These are phyloP conservation scores for Drechmeria coniospora DNA, from an alignment of 2,329 filamentous ascomycete genomes.

Conservation along the genomic window DNA sequence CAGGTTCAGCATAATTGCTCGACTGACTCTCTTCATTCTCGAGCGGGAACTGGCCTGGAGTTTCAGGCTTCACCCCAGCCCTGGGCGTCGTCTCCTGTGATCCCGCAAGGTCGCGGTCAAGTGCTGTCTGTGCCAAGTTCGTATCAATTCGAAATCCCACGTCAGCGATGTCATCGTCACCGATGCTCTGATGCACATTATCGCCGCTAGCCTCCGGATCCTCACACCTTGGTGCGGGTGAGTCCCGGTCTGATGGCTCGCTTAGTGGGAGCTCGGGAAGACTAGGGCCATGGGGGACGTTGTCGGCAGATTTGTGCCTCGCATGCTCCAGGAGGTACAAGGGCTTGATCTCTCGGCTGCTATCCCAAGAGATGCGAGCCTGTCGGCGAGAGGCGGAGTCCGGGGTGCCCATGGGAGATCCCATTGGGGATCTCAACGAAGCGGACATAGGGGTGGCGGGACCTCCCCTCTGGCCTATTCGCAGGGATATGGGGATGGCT, in stretches of 20 bases:
- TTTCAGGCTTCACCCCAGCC: constrained; percentile 26
- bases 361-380: constrained; percentile 45
- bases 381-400: constrained; percentile 22
- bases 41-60: constrained; percentile 9
- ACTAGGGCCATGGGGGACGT: constrained; percentile 15
- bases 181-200: constrained; percentile 11
- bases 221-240: constrained; percentile 16
- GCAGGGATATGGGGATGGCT: constrained; percentile 40
- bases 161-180: constrained; percentile 7
- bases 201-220: constrained; percentile 12
- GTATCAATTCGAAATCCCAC: constrained; percentile 26
- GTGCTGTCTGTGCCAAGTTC: constrained; percentile 12
- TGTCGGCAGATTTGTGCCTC: constrained; percentile 20
- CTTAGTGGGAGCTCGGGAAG: constrained; percentile 36
- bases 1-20: constrained; percentile 18
- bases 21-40: constrained; percentile 3
- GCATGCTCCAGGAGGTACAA: constrained; percentile 64
- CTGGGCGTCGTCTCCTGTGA: constrained; percentile 57
- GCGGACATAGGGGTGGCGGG: constrained; percentile 24
- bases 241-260: constrained; percentile 20
- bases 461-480: constrained; percentile 30
- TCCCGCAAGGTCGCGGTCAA: constrained; percentile 33
- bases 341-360: constrained; percentile 58
- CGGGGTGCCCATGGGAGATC: constrained; percentile 16
- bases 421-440: constrained; percentile 20